Evolutionary conservation across 2,329 filamentous ascomycete species (phyloP).

Genomic region (Stagonosporopsis rhizophila): DNA sequence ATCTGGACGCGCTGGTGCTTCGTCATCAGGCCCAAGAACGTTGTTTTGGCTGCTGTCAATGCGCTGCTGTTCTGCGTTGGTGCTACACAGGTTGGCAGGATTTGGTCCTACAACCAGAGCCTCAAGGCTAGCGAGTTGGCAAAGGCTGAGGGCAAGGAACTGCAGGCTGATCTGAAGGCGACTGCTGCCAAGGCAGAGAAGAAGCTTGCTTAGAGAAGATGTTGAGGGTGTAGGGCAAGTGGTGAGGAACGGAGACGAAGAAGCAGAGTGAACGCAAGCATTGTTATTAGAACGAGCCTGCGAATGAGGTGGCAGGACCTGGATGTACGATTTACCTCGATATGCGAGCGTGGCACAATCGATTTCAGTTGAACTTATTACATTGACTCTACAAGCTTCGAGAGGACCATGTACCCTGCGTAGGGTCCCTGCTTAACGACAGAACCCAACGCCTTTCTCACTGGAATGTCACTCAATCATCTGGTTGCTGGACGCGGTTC

Average conservation of each 20-base stretch:
- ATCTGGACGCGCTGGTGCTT: slow-evolving; percentile 99
- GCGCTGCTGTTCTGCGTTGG: slow-evolving; percentile 95
- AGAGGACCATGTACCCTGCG: background rate
- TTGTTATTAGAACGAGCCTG: background rate
- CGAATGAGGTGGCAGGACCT: background rate
- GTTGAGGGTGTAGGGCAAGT: background rate
- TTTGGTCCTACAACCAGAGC: slow-evolving; percentile 69
- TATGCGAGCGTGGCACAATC: slow-evolving; percentile 10
- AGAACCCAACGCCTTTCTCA: background rate
- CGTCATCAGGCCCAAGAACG: slow-evolving; percentile 92
- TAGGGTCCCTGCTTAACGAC: background rate
- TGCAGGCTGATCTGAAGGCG: slow-evolving; percentile 41
- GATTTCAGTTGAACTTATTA: background rate
- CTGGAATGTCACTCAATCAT: background rate
- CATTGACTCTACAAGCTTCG: background rate
- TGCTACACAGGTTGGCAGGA: slow-evolving; percentile 79
- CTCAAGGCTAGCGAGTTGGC: slow-evolving; percentile 60
- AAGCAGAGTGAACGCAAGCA: background rate
- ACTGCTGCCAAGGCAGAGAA: slow-evolving; percentile 41
- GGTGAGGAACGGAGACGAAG: background rate
- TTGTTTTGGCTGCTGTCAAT: slow-evolving; percentile 93
- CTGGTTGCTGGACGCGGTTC: background rate
- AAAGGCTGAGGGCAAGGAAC: slow-evolving; percentile 45
- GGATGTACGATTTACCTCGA: slow-evolving; percentile 14
- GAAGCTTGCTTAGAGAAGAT: slow-evolving; percentile 23